Percentiles rank a stretch among this genome's conserved stretches.
Conservation (phyloP, 495 filamentous ascomycete genomes). For the Letharia columbiana region DNA sequence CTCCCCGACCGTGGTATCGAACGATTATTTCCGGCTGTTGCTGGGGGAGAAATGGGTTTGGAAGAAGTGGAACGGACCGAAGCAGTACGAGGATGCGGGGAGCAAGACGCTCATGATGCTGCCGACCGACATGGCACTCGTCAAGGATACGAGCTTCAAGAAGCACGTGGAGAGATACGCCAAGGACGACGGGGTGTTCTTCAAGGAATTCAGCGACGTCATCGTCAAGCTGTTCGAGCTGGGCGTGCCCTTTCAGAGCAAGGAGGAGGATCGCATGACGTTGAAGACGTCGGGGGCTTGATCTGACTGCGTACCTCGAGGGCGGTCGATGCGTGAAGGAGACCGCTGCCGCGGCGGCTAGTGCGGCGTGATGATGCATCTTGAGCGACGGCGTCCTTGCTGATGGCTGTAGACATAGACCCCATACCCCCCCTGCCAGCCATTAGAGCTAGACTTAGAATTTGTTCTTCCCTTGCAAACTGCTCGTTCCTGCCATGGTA, state of each 20-base stretch:
- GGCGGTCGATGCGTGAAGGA: not conserved
- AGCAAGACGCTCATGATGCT: slow-evolving; percentile 95
- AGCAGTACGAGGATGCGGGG: slow-evolving; percentile 73
- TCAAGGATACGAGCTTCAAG: slow-evolving; percentile 84
- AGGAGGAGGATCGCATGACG: slow-evolving; percentile 55
- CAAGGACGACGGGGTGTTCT: slow-evolving; percentile 84
- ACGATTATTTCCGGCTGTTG: slow-evolving; percentile 87
- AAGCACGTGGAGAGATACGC: slow-evolving; percentile 82
- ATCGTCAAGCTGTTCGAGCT: slow-evolving; percentile 82
- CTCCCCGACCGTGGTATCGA: slow-evolving; percentile 86
- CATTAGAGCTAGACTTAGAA: not conserved
- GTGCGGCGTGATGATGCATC: not conserved
- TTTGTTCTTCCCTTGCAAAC: not conserved
- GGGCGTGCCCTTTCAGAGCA: slow-evolving; percentile 77
- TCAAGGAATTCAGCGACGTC: slow-evolving; percentile 80
- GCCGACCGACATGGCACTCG: slow-evolving; percentile 78
- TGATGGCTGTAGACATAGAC: not conserved
- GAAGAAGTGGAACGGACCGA: slow-evolving; percentile 90
- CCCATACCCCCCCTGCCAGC: not conserved
- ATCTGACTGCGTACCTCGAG: not conserved
- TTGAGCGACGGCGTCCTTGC: not conserved
- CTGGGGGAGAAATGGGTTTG: slow-evolving; percentile 85
- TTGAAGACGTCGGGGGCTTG: slow-evolving; percentile 51
- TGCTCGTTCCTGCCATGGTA: too few species aligned
- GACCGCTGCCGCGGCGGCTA: not conserved